Conservation (phyloP, 495 filamentous ascomycete genomes). For the Penicillium odoratum region DNA sequence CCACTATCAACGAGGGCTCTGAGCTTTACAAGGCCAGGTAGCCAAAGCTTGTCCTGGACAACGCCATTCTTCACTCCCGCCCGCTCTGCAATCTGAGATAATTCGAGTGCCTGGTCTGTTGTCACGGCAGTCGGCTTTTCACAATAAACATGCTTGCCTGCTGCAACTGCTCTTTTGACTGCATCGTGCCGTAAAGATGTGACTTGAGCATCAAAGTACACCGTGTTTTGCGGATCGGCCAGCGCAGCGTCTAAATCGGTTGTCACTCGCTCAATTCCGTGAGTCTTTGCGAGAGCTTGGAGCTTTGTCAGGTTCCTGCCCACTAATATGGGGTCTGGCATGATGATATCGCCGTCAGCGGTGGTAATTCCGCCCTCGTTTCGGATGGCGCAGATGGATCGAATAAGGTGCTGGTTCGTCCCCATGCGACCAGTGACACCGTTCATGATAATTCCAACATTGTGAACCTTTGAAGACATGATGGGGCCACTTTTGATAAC, state of each 20-base stretch:
- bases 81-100: background rate
- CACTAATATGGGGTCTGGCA: background rate
- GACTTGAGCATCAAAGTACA: conserved; percentile 1
- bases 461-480: conserved; percentile 2
- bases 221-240: background rate
- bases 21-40: conserved; percentile 2
- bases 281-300: background rate
- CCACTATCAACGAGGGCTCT: background rate
- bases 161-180: background rate
- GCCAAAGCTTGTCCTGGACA: background rate
- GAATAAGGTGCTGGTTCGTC: conserved; percentile 2
- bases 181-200: background rate
- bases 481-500: background rate
- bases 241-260: background rate
- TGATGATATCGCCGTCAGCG: background rate
- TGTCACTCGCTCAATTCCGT: background rate
- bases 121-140: background rate
- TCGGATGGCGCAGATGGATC: conserved; percentile 1
- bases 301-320: background rate
- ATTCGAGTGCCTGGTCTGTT: background rate
- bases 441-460: conserved; percentile 3
- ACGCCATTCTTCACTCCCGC: background rate
- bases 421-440: background rate
- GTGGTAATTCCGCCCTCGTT: background rate
- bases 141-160: conserved; percentile 1